Percentiles rank a stretch among this genome's conserved stretches.
Evolutionary conservation across 2,329 filamentous ascomycete genomes (phyloP).

Genomic region (Botryotinia calthae): DNA sequence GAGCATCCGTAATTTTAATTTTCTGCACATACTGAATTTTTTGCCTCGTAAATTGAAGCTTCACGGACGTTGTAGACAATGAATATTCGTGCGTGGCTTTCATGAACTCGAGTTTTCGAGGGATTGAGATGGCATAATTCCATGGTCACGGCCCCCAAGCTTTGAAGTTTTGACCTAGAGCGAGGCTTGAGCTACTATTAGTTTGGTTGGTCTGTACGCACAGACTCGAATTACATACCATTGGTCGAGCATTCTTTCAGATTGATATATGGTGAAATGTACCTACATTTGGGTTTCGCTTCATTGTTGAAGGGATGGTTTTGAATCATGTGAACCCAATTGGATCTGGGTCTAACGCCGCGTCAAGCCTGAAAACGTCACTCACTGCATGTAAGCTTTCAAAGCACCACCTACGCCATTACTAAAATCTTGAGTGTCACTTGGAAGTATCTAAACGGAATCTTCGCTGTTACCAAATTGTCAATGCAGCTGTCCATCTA

Average conservation of each 20-base stretch:
- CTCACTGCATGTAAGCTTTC: neutral
- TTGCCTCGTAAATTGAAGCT: neutral
- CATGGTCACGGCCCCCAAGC: neutral
- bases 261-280: neutral
- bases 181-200: neutral
- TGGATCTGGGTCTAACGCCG: neutral
- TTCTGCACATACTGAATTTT: neutral
- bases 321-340: neutral
- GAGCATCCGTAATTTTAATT: constrained; percentile 13
- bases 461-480: neutral
- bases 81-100: constrained; percentile 1
- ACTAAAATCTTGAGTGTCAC: neutral
- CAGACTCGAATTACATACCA: neutral
- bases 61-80: constrained; percentile 1
- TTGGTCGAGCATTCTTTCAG: neutral
- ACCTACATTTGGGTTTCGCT: neutral
- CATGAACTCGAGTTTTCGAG: neutral
- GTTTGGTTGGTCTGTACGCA: neutral
- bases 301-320: neutral
- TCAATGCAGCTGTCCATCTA: neutral
- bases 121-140: neutral
- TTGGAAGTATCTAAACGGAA: neutral
- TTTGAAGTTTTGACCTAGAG: neutral
- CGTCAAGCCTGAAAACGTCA: neutral
- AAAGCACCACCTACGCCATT: neutral